Percentiles rank a stretch among this genome's conserved stretches.
These are phyloP conservation scores for Anastatica hierochuntica DNA, from an alignment of 345 rosid genomes.

Conservation along the genomic window DNA sequence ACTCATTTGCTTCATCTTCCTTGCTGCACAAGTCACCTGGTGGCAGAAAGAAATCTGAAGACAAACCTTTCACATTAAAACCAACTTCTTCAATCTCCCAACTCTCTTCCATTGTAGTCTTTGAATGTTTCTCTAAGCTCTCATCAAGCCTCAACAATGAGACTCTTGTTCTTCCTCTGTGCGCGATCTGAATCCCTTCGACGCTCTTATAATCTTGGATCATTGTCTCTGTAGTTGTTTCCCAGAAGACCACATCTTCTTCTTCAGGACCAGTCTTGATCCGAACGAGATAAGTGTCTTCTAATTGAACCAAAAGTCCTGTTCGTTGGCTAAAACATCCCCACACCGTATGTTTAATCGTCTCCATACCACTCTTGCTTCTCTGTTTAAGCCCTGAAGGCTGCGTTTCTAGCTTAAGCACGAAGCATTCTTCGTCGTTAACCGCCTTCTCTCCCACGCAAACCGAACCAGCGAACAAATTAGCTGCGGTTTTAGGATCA, in stretches of 20 bases:
- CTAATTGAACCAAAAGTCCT: conserved; percentile 65
- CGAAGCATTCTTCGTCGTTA: conserved; percentile 57
- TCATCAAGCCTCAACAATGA: conserved; percentile 58
- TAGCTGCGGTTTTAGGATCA: conserved; percentile 75
- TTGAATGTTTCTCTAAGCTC: conserved; percentile 44
- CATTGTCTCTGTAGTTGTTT: conserved; percentile 65
- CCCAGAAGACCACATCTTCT: conserved; percentile 56
- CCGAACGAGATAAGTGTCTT: conserved; percentile 62
- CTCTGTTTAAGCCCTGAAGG: conserved; percentile 45
- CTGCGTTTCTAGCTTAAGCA: conserved; percentile 58
- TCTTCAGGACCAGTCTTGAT: conserved; percentile 36
- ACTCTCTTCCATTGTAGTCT: conserved; percentile 80
- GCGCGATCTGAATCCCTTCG: conserved; percentile 81
- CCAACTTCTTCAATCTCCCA: conserved; percentile 93
- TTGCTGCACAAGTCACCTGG: conserved; percentile 61
- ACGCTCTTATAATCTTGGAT: conserved; percentile 61
- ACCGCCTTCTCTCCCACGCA: conserved; percentile 59
- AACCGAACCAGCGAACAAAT: conserved; percentile 52
- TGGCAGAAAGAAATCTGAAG: conserved; percentile 78
- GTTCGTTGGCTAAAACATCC: conserved; percentile 90
- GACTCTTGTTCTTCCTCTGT: conserved; percentile 53
- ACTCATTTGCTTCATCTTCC: conserved; percentile 37
- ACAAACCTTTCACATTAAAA: conserved; percentile 76
- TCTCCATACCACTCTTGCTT: conserved; percentile 54
- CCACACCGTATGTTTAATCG: conserved; percentile 64